These are phyloP conservation scores for Didymella sp. DNA, from an alignment of 2,329 filamentous ascomycete genomes.

Conservation along the genomic window DNA sequence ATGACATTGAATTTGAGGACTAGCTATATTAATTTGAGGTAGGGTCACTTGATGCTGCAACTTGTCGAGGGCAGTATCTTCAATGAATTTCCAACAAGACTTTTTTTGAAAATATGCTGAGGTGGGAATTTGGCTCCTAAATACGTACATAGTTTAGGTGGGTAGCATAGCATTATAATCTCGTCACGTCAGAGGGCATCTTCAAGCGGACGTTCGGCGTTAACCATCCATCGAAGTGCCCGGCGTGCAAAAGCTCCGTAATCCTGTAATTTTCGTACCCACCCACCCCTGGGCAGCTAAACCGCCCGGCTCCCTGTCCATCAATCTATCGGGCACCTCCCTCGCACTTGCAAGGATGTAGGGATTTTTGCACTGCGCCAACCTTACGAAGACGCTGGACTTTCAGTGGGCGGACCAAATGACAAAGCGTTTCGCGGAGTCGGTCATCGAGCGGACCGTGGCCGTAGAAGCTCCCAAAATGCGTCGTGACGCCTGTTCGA, in stretches of 20 bases:
- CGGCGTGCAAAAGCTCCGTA: slow-evolving; percentile 11
- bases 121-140: slow-evolving; percentile 39
- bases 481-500: slow-evolving; percentile 23
- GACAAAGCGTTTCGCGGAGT: slow-evolving; percentile 45
- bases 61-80: slow-evolving; percentile 14
- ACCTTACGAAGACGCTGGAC: slow-evolving; percentile 48
- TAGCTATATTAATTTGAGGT: background rate
- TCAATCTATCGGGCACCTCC: slow-evolving; percentile 41
- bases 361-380: slow-evolving; percentile 45
- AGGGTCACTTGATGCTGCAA: slow-evolving; percentile 8
- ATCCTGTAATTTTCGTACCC: slow-evolving; percentile 39
- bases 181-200: slow-evolving; percentile 48
- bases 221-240: slow-evolving; percentile 13
- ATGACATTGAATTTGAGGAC: slow-evolving; percentile 35
- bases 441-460: slow-evolving; percentile 41
- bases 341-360: slow-evolving; percentile 41
- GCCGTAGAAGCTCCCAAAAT: slow-evolving; percentile 26
- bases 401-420: slow-evolving; percentile 34
- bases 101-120: slow-evolving; percentile 13
- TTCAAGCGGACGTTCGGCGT: slow-evolving; percentile 47
- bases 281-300: slow-evolving; percentile 33
- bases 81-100: slow-evolving; percentile 14
- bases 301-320: slow-evolving; percentile 39
- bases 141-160: slow-evolving; percentile 39
- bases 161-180: slow-evolving; percentile 50